Evolutionary conservation across 805 yeast genomes (phyloP).

Genomic region (Metschnikowia continentalis): DNA sequence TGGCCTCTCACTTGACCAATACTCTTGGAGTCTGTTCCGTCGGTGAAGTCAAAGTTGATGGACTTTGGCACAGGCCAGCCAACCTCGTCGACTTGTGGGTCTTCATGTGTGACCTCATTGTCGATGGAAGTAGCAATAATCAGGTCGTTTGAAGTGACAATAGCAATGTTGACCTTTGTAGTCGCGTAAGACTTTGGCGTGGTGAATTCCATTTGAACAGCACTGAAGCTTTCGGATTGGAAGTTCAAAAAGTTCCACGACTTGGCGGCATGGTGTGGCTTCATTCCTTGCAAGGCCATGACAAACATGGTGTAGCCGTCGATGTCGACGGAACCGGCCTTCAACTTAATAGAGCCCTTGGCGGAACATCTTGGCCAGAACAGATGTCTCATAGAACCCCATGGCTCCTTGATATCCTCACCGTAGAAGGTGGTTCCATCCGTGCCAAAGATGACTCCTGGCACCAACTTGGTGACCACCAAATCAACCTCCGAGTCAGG

Average conservation of each 20-base stretch:
- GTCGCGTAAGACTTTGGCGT: slow-evolving; percentile 88
- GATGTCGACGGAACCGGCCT: slow-evolving; percentile 33
- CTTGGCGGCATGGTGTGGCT: slow-evolving; percentile 98
- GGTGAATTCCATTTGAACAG: slow-evolving; percentile 89
- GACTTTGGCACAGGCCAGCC: slow-evolving; percentile 88
- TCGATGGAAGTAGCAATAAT: slow-evolving; percentile 60
- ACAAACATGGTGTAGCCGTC: slow-evolving; percentile 73
- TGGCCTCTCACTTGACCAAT: slow-evolving; percentile 56
- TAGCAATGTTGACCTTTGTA: slow-evolving; percentile 76
- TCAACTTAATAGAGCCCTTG: slow-evolving; percentile 57
- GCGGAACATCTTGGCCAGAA: slow-evolving; percentile 92
- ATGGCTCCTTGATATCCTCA: slow-evolving; percentile 74
- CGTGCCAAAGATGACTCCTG: slow-evolving; percentile 85
- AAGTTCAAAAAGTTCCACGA: slow-evolving; percentile 92
- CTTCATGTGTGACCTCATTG: slow-evolving; percentile 58
- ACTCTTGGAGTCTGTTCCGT: slow-evolving; percentile 35
- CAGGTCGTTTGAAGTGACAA: slow-evolving; percentile 60
- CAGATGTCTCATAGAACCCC: slow-evolving; percentile 96
- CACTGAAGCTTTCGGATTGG: slow-evolving; percentile 71
- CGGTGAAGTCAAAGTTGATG: slow-evolving; percentile 53
- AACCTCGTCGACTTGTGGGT: slow-evolving; percentile 57
- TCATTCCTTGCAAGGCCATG: slow-evolving; percentile 98
- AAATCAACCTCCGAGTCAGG: slow-evolving; percentile 70
- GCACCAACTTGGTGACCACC: slow-evolving; percentile 53
- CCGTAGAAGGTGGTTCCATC: slow-evolving; percentile 88